phyloP scores from a whole-genome alignment of 176 grass and related monocot genomes.

The Lolium perenne region DNA sequence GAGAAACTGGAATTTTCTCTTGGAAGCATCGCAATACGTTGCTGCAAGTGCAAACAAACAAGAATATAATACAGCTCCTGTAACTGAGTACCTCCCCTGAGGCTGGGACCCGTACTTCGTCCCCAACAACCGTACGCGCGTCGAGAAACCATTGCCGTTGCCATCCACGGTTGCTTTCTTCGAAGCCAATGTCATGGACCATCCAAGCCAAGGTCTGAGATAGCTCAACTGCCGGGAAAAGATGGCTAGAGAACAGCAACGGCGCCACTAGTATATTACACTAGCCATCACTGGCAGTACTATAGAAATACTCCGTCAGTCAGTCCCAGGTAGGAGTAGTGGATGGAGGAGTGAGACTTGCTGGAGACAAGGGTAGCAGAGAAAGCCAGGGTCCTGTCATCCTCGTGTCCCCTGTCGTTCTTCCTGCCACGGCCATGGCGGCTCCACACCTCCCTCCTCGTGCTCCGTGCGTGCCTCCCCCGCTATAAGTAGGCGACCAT shows the following conservation, averaged over 20 bases:
- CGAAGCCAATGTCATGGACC: conserved; percentile 17
- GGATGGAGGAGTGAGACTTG: conserved; percentile 23
- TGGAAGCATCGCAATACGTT: conserved; percentile 20
- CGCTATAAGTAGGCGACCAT: conserved; percentile 54
- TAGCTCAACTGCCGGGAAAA: conserved; percentile 48
- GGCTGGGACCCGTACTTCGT: not conserved
- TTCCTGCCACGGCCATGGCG: conserved; percentile 51
- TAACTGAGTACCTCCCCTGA: not conserved
- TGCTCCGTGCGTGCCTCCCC: conserved; percentile 66
- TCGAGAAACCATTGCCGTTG: conserved; percentile 41
- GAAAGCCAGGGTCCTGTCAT: conserved; percentile 69
- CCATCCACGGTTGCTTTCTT: conserved; percentile 29
- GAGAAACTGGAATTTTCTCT: conserved; percentile 18
- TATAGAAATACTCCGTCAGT: not conserved
- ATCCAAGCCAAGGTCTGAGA: conserved; percentile 42
- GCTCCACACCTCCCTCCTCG: conserved; percentile 56
- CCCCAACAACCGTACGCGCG: conserved; percentile 17
- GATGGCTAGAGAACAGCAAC: conserved; percentile 45
- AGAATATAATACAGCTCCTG: not conserved
- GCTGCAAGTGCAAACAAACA: conserved; percentile 40
- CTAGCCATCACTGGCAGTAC: not conserved
- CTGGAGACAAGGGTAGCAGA: conserved; percentile 46
- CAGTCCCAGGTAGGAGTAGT: conserved; percentile 4
- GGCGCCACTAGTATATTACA: conserved; percentile 10
- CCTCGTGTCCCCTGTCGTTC: conserved; percentile 54